Base-by-base conservation (phyloP, 192 early-diverging fungal genomes). In the Phycomyces blakesleeanus region DNA sequence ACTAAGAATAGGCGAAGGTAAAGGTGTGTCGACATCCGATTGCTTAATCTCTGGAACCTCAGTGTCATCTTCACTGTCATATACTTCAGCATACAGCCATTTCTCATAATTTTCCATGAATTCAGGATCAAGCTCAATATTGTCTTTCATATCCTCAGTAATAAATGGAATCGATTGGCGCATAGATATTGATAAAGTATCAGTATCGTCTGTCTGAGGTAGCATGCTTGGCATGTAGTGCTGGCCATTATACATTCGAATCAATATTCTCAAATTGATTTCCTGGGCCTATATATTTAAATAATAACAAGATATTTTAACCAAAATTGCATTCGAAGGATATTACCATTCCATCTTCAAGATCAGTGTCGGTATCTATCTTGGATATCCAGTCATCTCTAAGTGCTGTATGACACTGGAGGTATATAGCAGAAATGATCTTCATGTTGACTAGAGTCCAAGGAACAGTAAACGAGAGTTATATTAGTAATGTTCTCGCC, bases 381-480 rank as follows among this genome's bases (percentile, higher is more conserved):
- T 84, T 82, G 7, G 81, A 73, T 3, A 93, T 81, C 76, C 85
- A 90, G 41, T 91, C 87, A 57, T 92, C 91, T 38, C 77, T 69
- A 34, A 91, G 63, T 61, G 73, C 79, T 0, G 87, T 89, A 5
- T 81, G 74, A 51, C 90, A 77, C 39, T 81, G 77, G 26, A 89
- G 51, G 66, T 83, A 93, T n/a, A 92, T 92, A 0, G 80, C 76
- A 9, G 91, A 90, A 55, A 93, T 88, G n/a, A 91, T 80, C 55
- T 84, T 86, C 88, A 92, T 90, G 65, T 92, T 92, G 49, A 69
- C 80, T 86, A 26, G 18, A 5, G 4, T 34, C n/a, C n/a, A 47
- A 14, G 15, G 26, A 64, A 21, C 25, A 22, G 64, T 16, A 40
- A 59, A 39, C 10, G 22, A 27, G n/a, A 52, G 15, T 21, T 21